These are phyloP conservation scores for Tolypocladium sp. DNA, from an alignment of 2,329 filamentous ascomycete genomes.

Conservation along the genomic window DNA sequence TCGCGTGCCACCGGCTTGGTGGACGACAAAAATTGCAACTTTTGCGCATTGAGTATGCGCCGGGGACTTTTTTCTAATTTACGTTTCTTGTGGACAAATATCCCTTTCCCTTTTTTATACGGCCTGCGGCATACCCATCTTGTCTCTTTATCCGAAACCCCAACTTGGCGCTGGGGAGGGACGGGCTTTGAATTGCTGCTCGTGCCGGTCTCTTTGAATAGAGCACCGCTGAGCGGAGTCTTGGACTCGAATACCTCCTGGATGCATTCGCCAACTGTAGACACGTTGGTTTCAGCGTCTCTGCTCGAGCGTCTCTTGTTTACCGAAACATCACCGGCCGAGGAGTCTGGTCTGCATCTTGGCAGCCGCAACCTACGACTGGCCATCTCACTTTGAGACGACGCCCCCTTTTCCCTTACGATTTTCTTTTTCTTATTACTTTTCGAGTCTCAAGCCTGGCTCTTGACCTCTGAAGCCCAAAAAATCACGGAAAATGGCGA, in stretches of 20 bases:
- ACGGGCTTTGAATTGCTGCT: background rate
- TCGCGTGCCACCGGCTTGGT: background rate
- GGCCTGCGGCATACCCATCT: background rate
- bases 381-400: background rate
- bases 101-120: background rate
- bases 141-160: background rate
- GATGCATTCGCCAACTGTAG: background rate
- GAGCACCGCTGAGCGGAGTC: background rate
- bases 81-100: background rate
- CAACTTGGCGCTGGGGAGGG: background rate
- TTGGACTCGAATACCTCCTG: background rate
- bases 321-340: background rate
- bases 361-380: background rate
- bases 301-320: background rate
- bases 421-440: slow-evolving; percentile 8
- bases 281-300: background rate
- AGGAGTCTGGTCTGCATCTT: background rate
- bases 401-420: slow-evolving; percentile 11
- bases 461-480: background rate
- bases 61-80: background rate
- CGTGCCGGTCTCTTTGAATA: slow-evolving; percentile 6
- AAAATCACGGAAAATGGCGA: background rate
- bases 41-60: background rate
- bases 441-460: background rate
- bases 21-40: background rate